These are phyloP conservation scores for Olyra latifolia DNA, from an alignment of 176 grass and related monocot species.

Conservation along the genomic window DNA sequence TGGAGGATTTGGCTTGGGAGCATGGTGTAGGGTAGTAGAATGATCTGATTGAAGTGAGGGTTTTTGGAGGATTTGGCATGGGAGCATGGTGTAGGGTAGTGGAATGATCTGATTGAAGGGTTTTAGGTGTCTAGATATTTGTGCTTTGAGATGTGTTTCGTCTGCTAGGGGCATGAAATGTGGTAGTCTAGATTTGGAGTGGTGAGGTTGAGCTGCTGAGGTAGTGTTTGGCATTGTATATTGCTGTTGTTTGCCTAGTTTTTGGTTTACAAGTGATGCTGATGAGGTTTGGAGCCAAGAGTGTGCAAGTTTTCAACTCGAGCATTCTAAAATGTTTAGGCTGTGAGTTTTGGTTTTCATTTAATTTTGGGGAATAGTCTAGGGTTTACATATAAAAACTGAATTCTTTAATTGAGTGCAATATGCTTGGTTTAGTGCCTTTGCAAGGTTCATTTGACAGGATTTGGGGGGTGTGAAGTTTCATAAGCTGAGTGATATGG, in stretches of 20 bases:
- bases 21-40: not conserved
- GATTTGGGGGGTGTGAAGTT: not conserved
- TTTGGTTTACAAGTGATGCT: not conserved
- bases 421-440: not conserved
- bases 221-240: not conserved
- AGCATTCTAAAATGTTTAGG: not conserved
- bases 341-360: not conserved
- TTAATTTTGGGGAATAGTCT: not conserved
- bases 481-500: not conserved
- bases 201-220: not conserved
- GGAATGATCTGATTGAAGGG: conserved; percentile 3
- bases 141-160: not conserved
- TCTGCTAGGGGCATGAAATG: not conserved
- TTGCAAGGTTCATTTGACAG: not conserved
- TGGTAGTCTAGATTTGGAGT: not conserved
- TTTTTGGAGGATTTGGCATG: not conserved
- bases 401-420: not conserved
- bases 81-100: not conserved
- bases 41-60: not conserved
- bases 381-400: not conserved
- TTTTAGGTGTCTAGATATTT: not conserved
- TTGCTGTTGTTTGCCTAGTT: conserved; percentile 17
- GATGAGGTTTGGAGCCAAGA: not conserved
- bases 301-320: not conserved
- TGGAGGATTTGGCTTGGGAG: not conserved